Evolutionary conservation across 495 filamentous ascomycete genomes (phyloP).

Genomic region (Chaetomidium leptoderma): DNA sequence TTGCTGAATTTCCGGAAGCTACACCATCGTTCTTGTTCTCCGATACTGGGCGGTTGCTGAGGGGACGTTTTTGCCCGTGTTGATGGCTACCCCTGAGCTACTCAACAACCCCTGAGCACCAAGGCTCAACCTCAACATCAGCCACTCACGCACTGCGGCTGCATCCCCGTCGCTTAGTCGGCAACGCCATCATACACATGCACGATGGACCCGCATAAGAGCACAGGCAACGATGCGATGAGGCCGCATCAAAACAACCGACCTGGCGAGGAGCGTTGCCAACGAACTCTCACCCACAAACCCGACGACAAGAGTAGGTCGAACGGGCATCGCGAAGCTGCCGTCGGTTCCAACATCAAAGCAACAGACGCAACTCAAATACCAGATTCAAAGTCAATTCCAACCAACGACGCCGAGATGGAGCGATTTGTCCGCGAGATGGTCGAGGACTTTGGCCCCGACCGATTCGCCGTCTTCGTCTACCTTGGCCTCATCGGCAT

Average conservation of each 20-base stretch:
- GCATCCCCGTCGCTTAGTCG: slow-evolving; percentile 7
- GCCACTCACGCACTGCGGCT: not conserved
- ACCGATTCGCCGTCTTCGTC: slow-evolving; percentile 15
- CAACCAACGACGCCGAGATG: slow-evolving; percentile 5
- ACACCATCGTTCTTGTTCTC: too few species aligned
- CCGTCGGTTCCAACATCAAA: not conserved
- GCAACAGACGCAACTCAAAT: not conserved
- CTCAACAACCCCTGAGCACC: not conserved
- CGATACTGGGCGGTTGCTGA: not conserved
- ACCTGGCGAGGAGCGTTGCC: not conserved
- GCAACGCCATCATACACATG: not conserved
- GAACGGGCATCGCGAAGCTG: not conserved
- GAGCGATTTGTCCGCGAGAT: not conserved
- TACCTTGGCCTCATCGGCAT: slow-evolving; percentile 13
- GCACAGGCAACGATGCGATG: not conserved
- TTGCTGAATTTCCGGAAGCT: too few species aligned
- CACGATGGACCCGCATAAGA: slow-evolving; percentile 8
- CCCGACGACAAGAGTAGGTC: slow-evolving; percentile 14
- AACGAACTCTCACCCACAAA: not conserved
- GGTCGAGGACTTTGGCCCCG: slow-evolving; percentile 3
- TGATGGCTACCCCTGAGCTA: not conserved
- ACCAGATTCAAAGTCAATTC: not conserved
- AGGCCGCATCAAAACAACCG: not conserved
- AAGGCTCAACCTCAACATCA: not conserved
- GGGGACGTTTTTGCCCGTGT: not conserved